Percentiles rank a stretch among this genome's conserved stretches.
phyloP scores from a whole-genome alignment of 805 yeast genomes.

The Lipomyces starkeyi region DNA sequence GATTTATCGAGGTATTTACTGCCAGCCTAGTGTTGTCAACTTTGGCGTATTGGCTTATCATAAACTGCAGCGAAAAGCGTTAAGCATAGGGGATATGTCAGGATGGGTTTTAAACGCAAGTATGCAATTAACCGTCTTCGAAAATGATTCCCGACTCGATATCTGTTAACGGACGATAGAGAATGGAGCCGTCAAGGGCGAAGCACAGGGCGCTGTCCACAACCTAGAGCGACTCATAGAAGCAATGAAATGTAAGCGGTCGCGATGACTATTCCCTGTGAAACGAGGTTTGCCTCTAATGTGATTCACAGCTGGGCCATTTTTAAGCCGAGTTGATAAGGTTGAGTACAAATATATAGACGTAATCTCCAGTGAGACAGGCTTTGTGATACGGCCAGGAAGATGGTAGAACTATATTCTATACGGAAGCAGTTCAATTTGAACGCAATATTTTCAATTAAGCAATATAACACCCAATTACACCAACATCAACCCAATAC shows the following conservation, averaged over 20 bases:
- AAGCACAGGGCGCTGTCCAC: conserved; percentile 21
- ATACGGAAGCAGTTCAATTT: too few species aligned
- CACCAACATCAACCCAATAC: neutral
- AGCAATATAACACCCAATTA: neutral
- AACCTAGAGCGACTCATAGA: conserved; percentile 11
- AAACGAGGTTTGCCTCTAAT: neutral
- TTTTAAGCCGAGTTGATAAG: conserved; percentile 18
- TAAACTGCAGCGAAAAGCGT: conserved; percentile 14
- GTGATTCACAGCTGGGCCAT: conserved; percentile 14
- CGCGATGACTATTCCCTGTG: neutral
- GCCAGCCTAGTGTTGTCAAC: neutral
- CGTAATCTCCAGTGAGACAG: conserved; percentile 5
- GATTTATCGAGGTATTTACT: conserved; percentile 24
- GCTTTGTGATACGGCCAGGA: conserved; percentile 14
- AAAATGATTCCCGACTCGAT: neutral
- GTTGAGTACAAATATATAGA: conserved; percentile 15
- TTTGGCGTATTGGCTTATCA: too few species aligned
- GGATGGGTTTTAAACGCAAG: conserved; percentile 30
- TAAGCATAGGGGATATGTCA: conserved; percentile 11
- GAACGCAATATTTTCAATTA: too few species aligned
- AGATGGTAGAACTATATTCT: neutral
- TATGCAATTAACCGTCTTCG: neutral
- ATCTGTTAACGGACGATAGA: conserved; percentile 6
- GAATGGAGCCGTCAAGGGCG: conserved; percentile 28
- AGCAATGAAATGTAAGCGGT: conserved; percentile 16